These are phyloP conservation scores for Periconia digitata DNA, from an alignment of 2,329 filamentous ascomycete genomes.

Conservation along the genomic window DNA sequence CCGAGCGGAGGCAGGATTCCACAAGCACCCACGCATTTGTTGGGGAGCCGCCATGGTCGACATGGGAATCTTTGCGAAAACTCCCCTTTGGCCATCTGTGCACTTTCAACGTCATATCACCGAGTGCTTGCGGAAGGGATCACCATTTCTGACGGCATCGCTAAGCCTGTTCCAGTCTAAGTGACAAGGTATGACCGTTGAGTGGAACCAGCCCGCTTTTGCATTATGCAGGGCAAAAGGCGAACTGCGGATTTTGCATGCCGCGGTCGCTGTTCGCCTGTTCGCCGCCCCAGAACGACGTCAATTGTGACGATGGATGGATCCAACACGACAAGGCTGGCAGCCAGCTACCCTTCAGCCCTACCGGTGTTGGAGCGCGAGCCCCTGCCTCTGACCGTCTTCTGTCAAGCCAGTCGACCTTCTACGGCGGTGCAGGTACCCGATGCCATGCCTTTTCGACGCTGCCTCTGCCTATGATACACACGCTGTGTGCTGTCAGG, in stretches of 20 bases:
- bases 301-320: constrained; percentile 9
- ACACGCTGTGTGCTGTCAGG: too few relatives aligned
- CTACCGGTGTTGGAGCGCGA: not conserved
- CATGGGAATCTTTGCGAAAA: constrained; percentile 2
- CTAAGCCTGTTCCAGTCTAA: not conserved
- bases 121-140: constrained; percentile 1
- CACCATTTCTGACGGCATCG: constrained; percentile 3
- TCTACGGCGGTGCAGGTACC: not conserved
- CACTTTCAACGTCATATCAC: constrained; percentile 4
- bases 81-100: not conserved
- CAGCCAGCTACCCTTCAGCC: not conserved
- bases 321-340: not conserved
- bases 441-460: not conserved
- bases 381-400: not conserved
- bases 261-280: not conserved
- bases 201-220: not conserved
- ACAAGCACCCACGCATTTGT: not conserved
- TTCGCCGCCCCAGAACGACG: constrained; percentile 2
- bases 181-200: constrained; percentile 2
- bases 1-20: not conserved
- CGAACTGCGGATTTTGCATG: not conserved
- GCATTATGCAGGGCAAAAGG: constrained; percentile 9
- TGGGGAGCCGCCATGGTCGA: not conserved
- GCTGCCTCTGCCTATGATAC: too few relatives aligned
- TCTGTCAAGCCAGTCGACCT: not conserved